Evolutionary conservation across 2,329 filamentous ascomycete genomes (phyloP), one percentile per base, ranked within the genome.

Genomic region (Laburnicola sp.): DNA sequence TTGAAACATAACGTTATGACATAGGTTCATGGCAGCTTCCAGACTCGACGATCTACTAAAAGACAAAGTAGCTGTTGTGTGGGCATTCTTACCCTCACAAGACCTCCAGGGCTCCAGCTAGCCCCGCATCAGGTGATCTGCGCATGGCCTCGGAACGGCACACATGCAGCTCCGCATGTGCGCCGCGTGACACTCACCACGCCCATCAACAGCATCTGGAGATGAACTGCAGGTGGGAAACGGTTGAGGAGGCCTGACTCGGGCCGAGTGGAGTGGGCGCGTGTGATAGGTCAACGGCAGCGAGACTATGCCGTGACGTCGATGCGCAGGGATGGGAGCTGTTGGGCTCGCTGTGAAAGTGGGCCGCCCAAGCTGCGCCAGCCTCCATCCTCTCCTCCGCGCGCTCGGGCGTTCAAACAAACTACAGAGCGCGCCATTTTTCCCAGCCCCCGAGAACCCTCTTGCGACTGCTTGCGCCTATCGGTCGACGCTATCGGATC

Each of bases 391-490:
- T 57, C 51, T 54, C 37, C 43, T 50, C 46, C 43, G 45, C 52
- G 52, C 48, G 60, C 56, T 62, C 57, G 60, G 60, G 54, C 62
- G n/a, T n/a, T 56, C 51, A 49, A 53, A 59, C 53, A 56, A 41
- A 54, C 48, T 47, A 55, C 56, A 52, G 41, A 25, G 53, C 38
- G 38, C 38, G 57, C 50, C 41, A 45, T 32, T 56, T 40, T 23
- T 43, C 53, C 44, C 39, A 6, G n/a, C 16, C 36, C n/a, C n/a
- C n/a, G n/a, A n/a, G 23, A n/a, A 25, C 10, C 3, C 34, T 16
- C 5, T 21, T 5, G 37, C 45, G 27, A 21, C 35, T 39, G 45
- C 45, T 31, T 31, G n/a, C 25, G 32, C 2, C 3, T 11, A 16
- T 9, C 31, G 16, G 31, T 27, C 25, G 25, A 38, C 43, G 34